Conservation (phyloP, 2,329 filamentous ascomycete genomes). For the Exophiala lecanii-corni region DNA sequence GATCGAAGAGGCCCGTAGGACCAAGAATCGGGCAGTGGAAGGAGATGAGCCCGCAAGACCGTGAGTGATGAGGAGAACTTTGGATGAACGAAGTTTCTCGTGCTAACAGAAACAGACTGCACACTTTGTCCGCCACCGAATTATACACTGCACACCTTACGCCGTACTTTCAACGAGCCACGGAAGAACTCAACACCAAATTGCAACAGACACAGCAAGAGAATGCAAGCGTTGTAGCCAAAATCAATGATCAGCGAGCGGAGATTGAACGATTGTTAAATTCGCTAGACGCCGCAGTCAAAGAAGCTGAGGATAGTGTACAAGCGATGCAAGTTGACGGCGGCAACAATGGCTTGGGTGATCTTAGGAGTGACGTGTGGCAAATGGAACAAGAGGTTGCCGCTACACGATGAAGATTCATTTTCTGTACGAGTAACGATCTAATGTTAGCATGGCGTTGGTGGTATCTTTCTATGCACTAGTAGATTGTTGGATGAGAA, state of each 20-base stretch:
- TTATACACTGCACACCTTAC: slow-evolving; percentile 56
- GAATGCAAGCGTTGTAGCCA: slow-evolving; percentile 50
- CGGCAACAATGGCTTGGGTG: slow-evolving; percentile 21
- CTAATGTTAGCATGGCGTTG: slow-evolving; percentile 19
- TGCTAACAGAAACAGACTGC: slow-evolving; percentile 42
- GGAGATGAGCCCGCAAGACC: slow-evolving; percentile 20
- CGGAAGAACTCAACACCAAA: slow-evolving; percentile 45
- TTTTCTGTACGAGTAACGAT: slow-evolving; percentile 4
- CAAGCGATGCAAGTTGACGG: slow-evolving; percentile 33
- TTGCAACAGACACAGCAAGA: slow-evolving; percentile 47
- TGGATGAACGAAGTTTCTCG: neutral
- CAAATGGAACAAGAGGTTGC: slow-evolving; percentile 42
- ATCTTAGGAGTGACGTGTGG: slow-evolving; percentile 38
- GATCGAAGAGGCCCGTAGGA: slow-evolving; percentile 53
- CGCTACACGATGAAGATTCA: slow-evolving; percentile 20
- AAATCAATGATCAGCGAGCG: slow-evolving; percentile 49
- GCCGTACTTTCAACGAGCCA: slow-evolving; percentile 51
- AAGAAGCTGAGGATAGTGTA: slow-evolving; percentile 52
- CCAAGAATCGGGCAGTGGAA: slow-evolving; percentile 41
- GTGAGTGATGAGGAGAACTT: slow-evolving; percentile 11
- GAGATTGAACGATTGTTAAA: slow-evolving; percentile 55
- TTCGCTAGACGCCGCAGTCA: slow-evolving; percentile 52
- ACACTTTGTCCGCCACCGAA: slow-evolving; percentile 53
- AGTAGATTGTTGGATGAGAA: neutral
- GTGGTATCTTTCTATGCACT: slow-evolving; percentile 1